These are phyloP conservation scores for Psilocybe subaeruginosa DNA, from an alignment of 768 basidiomycete species.

Conservation along the genomic window DNA sequence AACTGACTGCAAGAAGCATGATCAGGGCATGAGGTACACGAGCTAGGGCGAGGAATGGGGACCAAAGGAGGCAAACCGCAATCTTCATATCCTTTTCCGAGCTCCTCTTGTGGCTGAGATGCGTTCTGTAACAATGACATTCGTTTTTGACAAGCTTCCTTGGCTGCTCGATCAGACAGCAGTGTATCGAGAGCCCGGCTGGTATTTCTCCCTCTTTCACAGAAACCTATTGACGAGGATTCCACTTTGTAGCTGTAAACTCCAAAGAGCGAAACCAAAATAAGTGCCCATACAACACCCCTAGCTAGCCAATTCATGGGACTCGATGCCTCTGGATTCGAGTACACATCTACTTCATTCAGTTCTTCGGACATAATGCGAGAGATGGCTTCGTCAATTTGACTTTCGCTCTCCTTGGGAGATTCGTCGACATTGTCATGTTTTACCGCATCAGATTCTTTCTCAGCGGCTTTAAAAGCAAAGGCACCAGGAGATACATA, in stretches of 20 bases:
- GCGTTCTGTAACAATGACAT: conserved; percentile 39
- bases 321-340: conserved; percentile 5
- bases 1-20: conserved; percentile 64
- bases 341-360: conserved; percentile 13
- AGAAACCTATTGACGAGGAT: conserved; percentile 77
- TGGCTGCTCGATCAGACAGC: conserved; percentile 45
- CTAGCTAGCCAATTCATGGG: conserved; percentile 36
- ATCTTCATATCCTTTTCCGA: conserved; percentile 36
- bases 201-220: conserved; percentile 63
- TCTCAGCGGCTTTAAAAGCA: background rate
- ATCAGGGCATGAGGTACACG: conserved; percentile 75
- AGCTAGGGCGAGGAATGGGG: conserved; percentile 58
- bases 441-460: background rate
- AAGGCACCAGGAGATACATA: conserved; percentile 8
- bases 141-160: conserved; percentile 58
- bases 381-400: conserved; percentile 33
- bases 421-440: background rate
- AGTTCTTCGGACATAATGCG: conserved; percentile 40
- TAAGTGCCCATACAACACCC: conserved; percentile 41
- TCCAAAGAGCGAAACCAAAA: conserved; percentile 34
- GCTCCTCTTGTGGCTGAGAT: conserved; percentile 22
- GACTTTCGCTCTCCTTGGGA: conserved; percentile 12
- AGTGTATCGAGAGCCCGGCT: conserved; percentile 58
- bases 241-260: conserved; percentile 62
- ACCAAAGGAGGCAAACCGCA: conserved; percentile 61